A percentile compares a stretch with the other conserved stretches of the same genome.
These are phyloP conservation scores for Aspergillus ochraceoroseus DNA, from an alignment of 2,329 filamentous ascomycete genomes.

Conservation along the genomic window DNA sequence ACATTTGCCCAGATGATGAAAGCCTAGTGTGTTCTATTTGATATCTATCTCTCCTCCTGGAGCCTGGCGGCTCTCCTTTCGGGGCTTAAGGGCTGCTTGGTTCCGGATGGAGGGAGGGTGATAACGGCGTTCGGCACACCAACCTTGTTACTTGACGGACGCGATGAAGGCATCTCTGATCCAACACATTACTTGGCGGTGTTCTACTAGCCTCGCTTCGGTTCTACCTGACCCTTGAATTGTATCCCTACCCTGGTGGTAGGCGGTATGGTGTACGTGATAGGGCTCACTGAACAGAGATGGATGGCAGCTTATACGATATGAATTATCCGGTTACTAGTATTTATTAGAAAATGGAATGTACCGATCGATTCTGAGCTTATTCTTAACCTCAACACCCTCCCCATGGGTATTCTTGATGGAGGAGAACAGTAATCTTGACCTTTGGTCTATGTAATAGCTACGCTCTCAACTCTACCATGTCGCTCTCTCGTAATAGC, in stretches of 20 bases:
- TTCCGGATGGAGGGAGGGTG: conserved; percentile 67
- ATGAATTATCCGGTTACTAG: too few species aligned
- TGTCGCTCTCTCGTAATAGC: too few species aligned
- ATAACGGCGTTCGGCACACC: conserved; percentile 99
- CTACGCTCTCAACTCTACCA: too few species aligned
- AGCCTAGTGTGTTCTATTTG: conserved; percentile 94
- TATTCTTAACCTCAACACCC: too few species aligned
- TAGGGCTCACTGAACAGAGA: conserved; percentile 13
- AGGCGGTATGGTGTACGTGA: conserved; percentile 12
- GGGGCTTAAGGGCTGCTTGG: conserved; percentile 78
- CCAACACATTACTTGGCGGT: conserved; percentile 51
- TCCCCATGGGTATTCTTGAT: too few species aligned
- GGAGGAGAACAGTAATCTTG: too few species aligned
- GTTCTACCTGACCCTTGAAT: conserved; percentile 16
- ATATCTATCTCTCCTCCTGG: conserved; percentile 62
- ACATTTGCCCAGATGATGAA: conserved; percentile 81
- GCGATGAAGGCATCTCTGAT: conserved; percentile 98
- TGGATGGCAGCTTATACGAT: too few species aligned
- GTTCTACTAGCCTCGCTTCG: conserved; percentile 17
- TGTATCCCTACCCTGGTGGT: background rate
- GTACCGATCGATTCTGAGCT: too few species aligned
- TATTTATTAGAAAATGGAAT: too few species aligned
- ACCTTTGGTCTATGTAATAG: too few species aligned
- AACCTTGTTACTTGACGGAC: conserved; percentile 95
- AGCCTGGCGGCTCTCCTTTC: conserved; percentile 71